These are phyloP conservation scores for Cryptococcus depauperatus DNA, from an alignment of 1,284 basidiomycete genomes.

Conservation along the genomic window DNA sequence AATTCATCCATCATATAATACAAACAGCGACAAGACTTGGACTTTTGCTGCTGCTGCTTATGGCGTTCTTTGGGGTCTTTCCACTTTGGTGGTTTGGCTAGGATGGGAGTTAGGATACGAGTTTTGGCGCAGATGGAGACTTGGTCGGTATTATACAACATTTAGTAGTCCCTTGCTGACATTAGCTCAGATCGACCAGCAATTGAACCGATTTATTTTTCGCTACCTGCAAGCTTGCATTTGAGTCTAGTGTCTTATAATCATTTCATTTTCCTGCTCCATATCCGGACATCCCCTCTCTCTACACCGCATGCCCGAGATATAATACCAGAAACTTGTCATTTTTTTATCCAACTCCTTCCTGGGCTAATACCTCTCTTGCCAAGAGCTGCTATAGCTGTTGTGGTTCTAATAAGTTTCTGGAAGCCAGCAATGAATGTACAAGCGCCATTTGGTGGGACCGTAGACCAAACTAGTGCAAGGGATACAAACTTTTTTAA, in stretches of 20 bases:
- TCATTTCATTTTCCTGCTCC: conserved; percentile 71
- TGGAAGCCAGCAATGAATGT: conserved; percentile 50
- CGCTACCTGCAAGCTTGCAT: conserved; percentile 62
- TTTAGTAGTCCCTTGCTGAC: conserved; percentile 1
- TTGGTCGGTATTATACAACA: conserved; percentile 55
- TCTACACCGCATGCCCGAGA: conserved; percentile 27
- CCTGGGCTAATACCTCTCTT: conserved; percentile 66
- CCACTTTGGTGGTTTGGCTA: conserved; percentile 66
- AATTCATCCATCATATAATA: conserved; percentile 13
- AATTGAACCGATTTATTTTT: conserved; percentile 71
- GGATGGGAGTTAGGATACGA: conserved; percentile 72
- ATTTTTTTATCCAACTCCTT: conserved; percentile 67
- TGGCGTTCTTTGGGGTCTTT: conserved; percentile 64
- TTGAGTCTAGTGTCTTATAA: conserved; percentile 66
- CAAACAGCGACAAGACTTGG: conserved; percentile 20
- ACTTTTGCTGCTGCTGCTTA: conserved; percentile 28
- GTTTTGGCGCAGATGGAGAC: conserved; percentile 69
- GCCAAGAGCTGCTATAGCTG: conserved; percentile 64
- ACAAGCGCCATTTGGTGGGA: conserved; percentile 39
- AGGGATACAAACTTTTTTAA: conserved; percentile 68
- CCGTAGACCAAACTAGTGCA: conserved; percentile 11
- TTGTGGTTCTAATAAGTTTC: conserved; percentile 62
- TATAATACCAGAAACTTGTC: conserved; percentile 60
- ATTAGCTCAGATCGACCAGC: conserved; percentile 58
- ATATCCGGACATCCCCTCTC: conserved; percentile 64